A percentile compares a stretch with the other conserved stretches of the same genome.
Evolutionary conservation across 257 asterid genomes (phyloP).

Genomic region (Solanum bulbocastanum): DNA sequence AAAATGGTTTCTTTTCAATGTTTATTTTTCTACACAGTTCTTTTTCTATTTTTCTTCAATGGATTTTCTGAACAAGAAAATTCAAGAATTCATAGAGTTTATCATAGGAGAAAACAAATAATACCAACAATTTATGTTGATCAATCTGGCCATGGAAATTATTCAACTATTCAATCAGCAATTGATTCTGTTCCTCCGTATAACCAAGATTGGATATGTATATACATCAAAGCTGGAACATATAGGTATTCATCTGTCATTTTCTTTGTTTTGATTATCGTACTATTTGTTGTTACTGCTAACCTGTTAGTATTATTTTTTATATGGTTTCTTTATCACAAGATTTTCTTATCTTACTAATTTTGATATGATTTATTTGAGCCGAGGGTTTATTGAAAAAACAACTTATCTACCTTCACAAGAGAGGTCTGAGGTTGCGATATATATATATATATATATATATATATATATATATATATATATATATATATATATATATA

Average conservation of each 20-base stretch:
- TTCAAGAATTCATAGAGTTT: not conserved
- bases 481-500: no score
- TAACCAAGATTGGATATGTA: slow-evolving; percentile 2
- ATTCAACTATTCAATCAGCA: slow-evolving; percentile 3
- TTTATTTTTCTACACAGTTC: not conserved
- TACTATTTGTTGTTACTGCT: not conserved
- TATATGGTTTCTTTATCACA: no score
- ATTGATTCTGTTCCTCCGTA: not conserved
- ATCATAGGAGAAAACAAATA: not conserved
- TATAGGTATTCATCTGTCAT: not conserved
- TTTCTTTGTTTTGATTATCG: not conserved
- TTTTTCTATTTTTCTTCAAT: not conserved
- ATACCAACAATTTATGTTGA: slow-evolving; percentile 1
- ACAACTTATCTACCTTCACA: not conserved
- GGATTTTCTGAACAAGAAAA: not conserved
- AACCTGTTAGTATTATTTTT: not conserved
- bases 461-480: no score
- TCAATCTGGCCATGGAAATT: not conserved
- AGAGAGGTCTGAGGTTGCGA: not conserved
- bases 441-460: no score
- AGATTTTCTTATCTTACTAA: not conserved
- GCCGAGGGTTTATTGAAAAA: accelerated
- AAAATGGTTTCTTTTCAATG: not conserved
- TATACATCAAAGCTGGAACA: slow-evolving; percentile 2
- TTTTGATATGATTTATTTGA: not conserved